These are phyloP conservation scores for Phlegmacium glaucopus DNA, from an alignment of 768 basidiomycete genomes.

Conservation along the genomic window DNA sequence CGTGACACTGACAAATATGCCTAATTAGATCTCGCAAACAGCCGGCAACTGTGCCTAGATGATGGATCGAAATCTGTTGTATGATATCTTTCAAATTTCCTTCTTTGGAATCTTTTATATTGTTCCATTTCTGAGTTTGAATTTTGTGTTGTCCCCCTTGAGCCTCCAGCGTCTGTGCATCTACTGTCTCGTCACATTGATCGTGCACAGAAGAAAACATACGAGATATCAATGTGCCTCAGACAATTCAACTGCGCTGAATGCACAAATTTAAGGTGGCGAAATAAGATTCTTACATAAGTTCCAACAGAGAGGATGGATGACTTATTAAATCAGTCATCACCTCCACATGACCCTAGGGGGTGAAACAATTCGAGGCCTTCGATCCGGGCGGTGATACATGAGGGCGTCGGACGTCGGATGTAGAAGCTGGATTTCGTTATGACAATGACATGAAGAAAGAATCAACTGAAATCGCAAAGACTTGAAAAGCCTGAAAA, in stretches of 20 bases:
- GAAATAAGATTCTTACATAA: too few relatives aligned
- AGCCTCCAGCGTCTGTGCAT: too few relatives aligned
- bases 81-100: constrained; percentile 18
- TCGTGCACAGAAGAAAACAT: too few relatives aligned
- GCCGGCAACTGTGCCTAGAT: background rate
- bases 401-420: background rate
- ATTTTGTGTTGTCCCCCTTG: background rate
- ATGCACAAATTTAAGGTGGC: too few relatives aligned
- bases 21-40: background rate
- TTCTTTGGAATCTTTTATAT: constrained; percentile 4
- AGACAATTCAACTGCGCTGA: too few relatives aligned
- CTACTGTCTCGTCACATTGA: too few relatives aligned
- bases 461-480: background rate
- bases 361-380: background rate
- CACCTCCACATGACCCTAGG: background rate
- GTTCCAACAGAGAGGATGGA: too few relatives aligned
- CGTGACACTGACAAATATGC: too few relatives aligned
- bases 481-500: too few relatives aligned
- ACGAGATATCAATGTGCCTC: too few relatives aligned
- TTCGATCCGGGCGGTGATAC: too few relatives aligned
- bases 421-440: background rate
- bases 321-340: background rate
- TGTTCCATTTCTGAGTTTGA: background rate
- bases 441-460: too few relatives aligned
- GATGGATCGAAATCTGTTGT: background rate